These are phyloP conservation scores for Cryptosporidium ryanae DNA, from an alignment of 169 alveolate genomes.

Conservation along the genomic window DNA sequence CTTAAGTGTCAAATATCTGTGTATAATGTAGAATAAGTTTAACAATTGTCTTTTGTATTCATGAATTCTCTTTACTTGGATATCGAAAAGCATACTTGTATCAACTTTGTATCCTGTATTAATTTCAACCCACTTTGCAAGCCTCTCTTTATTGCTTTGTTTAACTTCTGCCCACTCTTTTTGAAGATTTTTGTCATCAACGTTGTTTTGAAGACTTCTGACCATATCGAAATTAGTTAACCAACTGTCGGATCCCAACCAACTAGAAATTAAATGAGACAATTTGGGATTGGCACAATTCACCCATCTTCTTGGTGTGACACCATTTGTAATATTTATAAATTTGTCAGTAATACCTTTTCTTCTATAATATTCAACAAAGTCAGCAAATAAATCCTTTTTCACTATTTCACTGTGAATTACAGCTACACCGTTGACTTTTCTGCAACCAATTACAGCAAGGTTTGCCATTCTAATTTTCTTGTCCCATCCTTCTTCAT, in stretches of 20 bases:
- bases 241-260: slow-evolving; percentile 90
- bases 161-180: slow-evolving; percentile 86
- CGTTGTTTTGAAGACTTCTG: slow-evolving; percentile 80
- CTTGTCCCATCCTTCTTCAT: slow-evolving; percentile 91
- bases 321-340: slow-evolving; percentile 94
- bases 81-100: slow-evolving; percentile 88
- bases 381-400: slow-evolving; percentile 87
- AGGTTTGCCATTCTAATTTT: slow-evolving; percentile 94
- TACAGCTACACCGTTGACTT: slow-evolving; percentile 95
- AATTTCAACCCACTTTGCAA: slow-evolving; percentile 87
- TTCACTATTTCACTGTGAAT: slow-evolving; percentile 90
- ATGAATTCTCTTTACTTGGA: slow-evolving; percentile 93
- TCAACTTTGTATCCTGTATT: slow-evolving; percentile 81
- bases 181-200: slow-evolving; percentile 82
- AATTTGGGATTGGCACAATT: slow-evolving; percentile 91
- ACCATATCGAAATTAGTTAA: slow-evolving; percentile 84
- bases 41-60: slow-evolving; percentile 94
- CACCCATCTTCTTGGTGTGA: slow-evolving; percentile 95
- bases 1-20: slow-evolving; percentile 84
- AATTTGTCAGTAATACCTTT: slow-evolving; percentile 86
- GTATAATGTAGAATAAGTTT: slow-evolving; percentile 89
- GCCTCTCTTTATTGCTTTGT: slow-evolving; percentile 83
- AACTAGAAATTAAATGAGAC: slow-evolving; percentile 87
- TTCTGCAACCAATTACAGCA: slow-evolving; percentile 89
- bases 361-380: slow-evolving; percentile 84